Evolutionary conservation across 2,329 filamentous ascomycete species (phyloP).

Genomic region (Penicillium oxalicum): DNA sequence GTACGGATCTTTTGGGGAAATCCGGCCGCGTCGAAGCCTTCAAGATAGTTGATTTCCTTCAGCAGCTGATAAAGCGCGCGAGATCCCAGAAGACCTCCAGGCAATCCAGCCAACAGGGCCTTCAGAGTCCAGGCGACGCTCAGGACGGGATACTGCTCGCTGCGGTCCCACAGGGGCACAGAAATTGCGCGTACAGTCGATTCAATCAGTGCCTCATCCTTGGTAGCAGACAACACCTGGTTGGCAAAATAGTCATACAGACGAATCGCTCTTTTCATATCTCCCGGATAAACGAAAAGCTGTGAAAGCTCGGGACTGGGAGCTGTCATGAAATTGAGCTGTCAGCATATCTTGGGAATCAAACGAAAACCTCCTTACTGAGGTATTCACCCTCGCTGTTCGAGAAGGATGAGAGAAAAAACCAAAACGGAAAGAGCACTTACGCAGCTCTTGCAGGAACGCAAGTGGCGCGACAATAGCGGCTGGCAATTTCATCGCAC

Average conservation of each 20-base stretch:
- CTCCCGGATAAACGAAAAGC: constrained; percentile 33
- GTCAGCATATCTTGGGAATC: too few species aligned
- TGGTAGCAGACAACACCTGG: constrained; percentile 35
- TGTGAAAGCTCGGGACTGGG: constrained; percentile 18
- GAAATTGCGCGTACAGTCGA: constrained; percentile 30
- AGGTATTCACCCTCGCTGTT: neutral
- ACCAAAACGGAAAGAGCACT: neutral
- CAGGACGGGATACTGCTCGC: constrained; percentile 22
- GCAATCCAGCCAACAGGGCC: constrained; percentile 32
- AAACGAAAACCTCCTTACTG: too few species aligned
- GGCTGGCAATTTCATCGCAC: constrained; percentile 36
- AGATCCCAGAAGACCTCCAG: constrained; percentile 37
- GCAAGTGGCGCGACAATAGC: constrained; percentile 39
- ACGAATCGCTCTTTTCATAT: constrained; percentile 29
- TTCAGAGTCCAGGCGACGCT: constrained; percentile 33
- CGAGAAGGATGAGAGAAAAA: neutral
- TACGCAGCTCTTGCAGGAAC: constrained; percentile 27
- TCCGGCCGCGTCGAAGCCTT: constrained; percentile 12
- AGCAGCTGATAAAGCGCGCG: constrained; percentile 28
- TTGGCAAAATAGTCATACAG: constrained; percentile 38
- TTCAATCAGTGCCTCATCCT: constrained; percentile 29
- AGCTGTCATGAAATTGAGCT: too few species aligned
- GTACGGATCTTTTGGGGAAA: constrained; percentile 14
- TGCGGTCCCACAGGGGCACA: constrained; percentile 24
- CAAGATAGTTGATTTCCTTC: constrained; percentile 24